Evolutionary conservation across 257 asterid species (phyloP), one percentile per base, ranked within the genome.

Genomic region (Gentiana dahurica): DNA sequence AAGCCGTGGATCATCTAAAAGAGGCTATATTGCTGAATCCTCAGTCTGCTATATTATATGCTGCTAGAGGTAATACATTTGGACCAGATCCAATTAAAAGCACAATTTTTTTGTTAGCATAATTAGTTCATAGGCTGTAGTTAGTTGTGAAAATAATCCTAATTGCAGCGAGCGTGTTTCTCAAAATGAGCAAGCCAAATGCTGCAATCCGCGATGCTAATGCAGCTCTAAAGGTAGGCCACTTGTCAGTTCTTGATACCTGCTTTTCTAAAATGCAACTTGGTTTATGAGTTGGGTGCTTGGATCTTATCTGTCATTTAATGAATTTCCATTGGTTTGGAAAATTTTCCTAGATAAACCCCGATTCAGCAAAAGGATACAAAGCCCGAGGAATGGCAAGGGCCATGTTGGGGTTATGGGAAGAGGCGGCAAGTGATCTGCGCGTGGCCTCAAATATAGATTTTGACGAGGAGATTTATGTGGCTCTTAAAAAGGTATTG

Each of bases 341-440:
- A 36, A 53, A 64, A 47, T 51, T 38, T 36, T 72, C 9, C 46
- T 50, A 47, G 96, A 79, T 86, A 70, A 82, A 86, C 60, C 80
- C 87, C 12, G 94, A 84, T 77, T 86, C 89, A 36, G 93, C 96
- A 13, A 86, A 78, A 68, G 95, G 95, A 32, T 90, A 80, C 56
- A 90, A 90, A 84, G 71, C 80, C 54, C 80, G 95, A 59, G 97
- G 95, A 39, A 72, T 79, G 75, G 90, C 90, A 43, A 77, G 78
- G 75, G 79, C 85, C 58, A 78, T 82, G 94, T 51, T 86, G 75
- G 95, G 95, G 62, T 77, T 78, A 49, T 89, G 96, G 95, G 81
- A 82, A 80, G 91, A 78, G 72, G 90, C 95, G 7, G 91, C 84
- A 57, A 65, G 71, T 33, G 94, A 86, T 75, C 83, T 90, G 78